Evolutionary conservation across 2,329 filamentous ascomycete species (phyloP), one percentile per base, ranked within the genome.

Genomic region (Sphaerostilbella broomeana): DNA sequence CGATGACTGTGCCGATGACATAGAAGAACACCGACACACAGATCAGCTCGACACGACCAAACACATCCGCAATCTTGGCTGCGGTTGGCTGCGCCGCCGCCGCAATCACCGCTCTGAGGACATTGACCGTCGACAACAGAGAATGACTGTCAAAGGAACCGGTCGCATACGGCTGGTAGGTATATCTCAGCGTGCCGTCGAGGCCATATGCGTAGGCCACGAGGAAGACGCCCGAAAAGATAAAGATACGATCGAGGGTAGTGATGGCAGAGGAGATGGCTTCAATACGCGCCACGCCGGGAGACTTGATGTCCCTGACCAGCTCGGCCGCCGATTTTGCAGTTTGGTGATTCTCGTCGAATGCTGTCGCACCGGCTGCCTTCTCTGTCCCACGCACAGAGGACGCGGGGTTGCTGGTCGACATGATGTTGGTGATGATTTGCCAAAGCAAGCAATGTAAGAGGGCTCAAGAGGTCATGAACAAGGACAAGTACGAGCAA

Each of bases 121-220:
- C 73, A 52, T 72, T 74, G 50, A 81, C 63, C 4, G 76, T 75
- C 2, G 76, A 64, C 4, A 76, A 59, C 16, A 78, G 62, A 18
- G 74, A 77, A 54, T 82, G 77, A 5, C 60, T 43, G 3, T 52
- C 51, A 46, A 72, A 77, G 1, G 57, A 63, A 1, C 65, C 62
- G 0, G 75, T 76, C 2, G 77, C 78, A 35, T 62, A 56, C 5
- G 75, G 65, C 64, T 77, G 74, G 54, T 73, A 77, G 6, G 68
- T 65, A 46, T 67, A 70, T 11, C 77, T 68, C 29, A 80, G 63
- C 1, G 65, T 72, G 17, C 72, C 72, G 46, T 81, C 77, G 16
- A 81, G 64, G 2, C 75, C 73, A 53, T 82, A 84, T 22, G 70
- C 74, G 54, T 81, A 84, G 9, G 77, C 72, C 38, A 82, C 61